Percentiles rank a stretch among this genome's conserved stretches.
phyloP scores from a whole-genome alignment of 1,284 basidiomycete species.

The Gymnopus androsaceus region DNA sequence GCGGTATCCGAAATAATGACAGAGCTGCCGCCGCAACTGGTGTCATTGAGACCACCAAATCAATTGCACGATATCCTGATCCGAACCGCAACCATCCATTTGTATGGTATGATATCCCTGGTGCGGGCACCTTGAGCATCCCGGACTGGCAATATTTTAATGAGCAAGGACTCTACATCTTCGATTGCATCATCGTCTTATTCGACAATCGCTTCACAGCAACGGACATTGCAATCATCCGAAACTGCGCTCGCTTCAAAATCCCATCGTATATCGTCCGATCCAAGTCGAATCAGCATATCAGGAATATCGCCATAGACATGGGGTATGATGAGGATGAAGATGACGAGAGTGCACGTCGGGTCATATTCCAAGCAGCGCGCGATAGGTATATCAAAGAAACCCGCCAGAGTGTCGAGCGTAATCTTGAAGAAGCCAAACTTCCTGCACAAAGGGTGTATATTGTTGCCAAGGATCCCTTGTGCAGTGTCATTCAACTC shows the following conservation, averaged over 20 bases:
- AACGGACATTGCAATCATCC: slow-evolving; percentile 23
- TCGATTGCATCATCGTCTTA: slow-evolving; percentile 33
- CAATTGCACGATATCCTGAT: slow-evolving; percentile 31
- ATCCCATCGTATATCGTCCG: slow-evolving; percentile 39
- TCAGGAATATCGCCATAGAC: slow-evolving; percentile 31
- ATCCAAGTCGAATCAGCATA: slow-evolving; percentile 37
- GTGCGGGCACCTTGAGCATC: slow-evolving; percentile 34
- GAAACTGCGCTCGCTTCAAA: slow-evolving; percentile 29
- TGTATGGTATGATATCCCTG: slow-evolving; percentile 39
- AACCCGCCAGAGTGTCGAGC: slow-evolving; percentile 30
- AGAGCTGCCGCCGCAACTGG: slow-evolving; percentile 31
- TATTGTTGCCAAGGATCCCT: slow-evolving; percentile 23
- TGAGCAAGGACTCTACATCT: slow-evolving; percentile 37
- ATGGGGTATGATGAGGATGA: slow-evolving; percentile 15
- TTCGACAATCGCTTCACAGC: slow-evolving; percentile 22
- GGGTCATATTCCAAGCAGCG: slow-evolving; percentile 2
- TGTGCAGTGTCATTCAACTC: slow-evolving; percentile 17
- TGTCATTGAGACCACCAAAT: slow-evolving; percentile 25
- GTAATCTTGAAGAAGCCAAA: slow-evolving; percentile 28
- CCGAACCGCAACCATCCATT: slow-evolving; percentile 24
- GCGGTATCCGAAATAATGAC: slow-evolving; percentile 29
- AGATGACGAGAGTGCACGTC: neutral
- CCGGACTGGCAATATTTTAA: slow-evolving; percentile 41
- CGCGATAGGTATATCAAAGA: slow-evolving; percentile 26
- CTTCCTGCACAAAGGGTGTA: slow-evolving; percentile 34